Conservation (phyloP, 352 stramenopile species). For the Globisporangium orthogonon region DNA sequence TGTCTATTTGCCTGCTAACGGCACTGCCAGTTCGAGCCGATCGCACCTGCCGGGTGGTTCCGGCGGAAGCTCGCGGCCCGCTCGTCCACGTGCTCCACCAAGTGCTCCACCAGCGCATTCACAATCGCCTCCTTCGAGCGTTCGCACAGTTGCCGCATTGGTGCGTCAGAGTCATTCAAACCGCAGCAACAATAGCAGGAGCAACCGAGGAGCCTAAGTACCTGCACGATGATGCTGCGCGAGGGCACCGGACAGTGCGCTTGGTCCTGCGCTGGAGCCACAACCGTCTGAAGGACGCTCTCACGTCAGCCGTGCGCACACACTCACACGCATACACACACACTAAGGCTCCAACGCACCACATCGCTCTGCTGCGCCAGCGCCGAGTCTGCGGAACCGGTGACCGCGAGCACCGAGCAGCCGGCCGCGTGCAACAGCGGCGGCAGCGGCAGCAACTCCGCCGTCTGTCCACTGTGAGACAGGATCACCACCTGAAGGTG, state of each 20-base stretch:
- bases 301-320: no score
- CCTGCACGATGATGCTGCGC: constrained; percentile 75
- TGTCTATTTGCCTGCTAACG: no score
- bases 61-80: constrained; percentile 25
- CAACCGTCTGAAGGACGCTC: constrained; percentile 22
- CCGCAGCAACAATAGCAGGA: no score
- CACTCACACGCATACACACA: no score
- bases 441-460: constrained; percentile 52
- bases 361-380: constrained; percentile 32
- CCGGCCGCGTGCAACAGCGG: constrained; percentile 28
- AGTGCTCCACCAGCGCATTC: constrained; percentile 64
- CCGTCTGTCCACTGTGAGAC: constrained; percentile 66
- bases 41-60: constrained; percentile 70
- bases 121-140: constrained; percentile 49
- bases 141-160: no score
- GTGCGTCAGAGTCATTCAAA: no score
- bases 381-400: constrained; percentile 28
- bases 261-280: constrained; percentile 42
- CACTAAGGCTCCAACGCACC: no score
- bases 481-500: constrained; percentile 44
- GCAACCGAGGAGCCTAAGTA: no score
- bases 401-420: constrained; percentile 43
- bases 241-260: constrained; percentile 52
- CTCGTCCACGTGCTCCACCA: constrained; percentile 32
- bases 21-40: constrained; percentile 20